Conservation (phyloP, 78 protist species). For the Speleostelium caveatum region DNA sequence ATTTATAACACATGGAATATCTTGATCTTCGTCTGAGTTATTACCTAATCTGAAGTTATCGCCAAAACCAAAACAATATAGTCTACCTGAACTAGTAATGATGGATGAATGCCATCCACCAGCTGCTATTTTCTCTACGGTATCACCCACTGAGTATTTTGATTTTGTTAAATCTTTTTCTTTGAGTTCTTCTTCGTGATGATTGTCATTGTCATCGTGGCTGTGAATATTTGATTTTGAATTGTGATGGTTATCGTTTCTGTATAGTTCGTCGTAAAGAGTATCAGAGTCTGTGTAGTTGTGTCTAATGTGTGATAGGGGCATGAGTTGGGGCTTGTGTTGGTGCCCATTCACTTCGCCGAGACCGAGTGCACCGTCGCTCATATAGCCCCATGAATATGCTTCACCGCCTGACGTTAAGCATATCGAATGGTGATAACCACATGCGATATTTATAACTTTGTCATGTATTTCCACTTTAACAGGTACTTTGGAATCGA, state of each 20-base stretch:
- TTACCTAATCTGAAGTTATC: slow-evolving; percentile 61
- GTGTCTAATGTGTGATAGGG: slow-evolving; percentile 47
- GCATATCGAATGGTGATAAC: slow-evolving; percentile 46
- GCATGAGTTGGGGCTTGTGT: slow-evolving; percentile 45
- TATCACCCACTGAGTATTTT: slow-evolving; percentile 26
- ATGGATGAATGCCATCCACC: slow-evolving; percentile 75
- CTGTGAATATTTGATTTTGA: not conserved
- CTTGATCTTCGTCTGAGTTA: slow-evolving; percentile 25
- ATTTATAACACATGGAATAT: slow-evolving; percentile 21
- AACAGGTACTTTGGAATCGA: slow-evolving; percentile 3
- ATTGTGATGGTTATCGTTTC: not conserved
- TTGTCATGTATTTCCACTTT: slow-evolving; percentile 27
- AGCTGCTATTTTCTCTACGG: slow-evolving; percentile 34
- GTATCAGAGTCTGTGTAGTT: not conserved
- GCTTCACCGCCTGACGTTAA: slow-evolving; percentile 40
- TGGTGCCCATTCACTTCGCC: slow-evolving; percentile 56
- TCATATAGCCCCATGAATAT: slow-evolving; percentile 57
- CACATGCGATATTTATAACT: slow-evolving; percentile 34
- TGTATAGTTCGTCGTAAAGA: slow-evolving; percentile 23
- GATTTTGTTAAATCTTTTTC: not conserved
- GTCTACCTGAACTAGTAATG: slow-evolving; percentile 50
- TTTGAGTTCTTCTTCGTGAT: not conserved
- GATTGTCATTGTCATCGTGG: not conserved
- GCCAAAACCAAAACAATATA: slow-evolving; percentile 64
- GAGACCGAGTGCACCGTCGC: slow-evolving; percentile 66